phyloP scores from a whole-genome alignment of 2,329 filamentous ascomycete genomes.

The Pseudogymnoascus sp. region DNA sequence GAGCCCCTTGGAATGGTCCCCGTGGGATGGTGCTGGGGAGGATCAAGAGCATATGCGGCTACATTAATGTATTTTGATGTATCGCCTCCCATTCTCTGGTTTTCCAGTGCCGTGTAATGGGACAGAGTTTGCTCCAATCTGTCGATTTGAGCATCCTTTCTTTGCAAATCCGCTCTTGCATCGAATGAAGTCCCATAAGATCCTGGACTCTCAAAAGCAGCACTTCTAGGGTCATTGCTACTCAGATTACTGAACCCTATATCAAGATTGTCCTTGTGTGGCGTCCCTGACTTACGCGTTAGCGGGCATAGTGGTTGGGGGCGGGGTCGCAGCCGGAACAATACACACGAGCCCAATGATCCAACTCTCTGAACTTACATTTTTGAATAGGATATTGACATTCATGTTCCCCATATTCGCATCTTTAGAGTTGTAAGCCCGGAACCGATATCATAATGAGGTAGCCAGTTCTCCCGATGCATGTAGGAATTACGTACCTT shows the following conservation, averaged over 20 bases:
- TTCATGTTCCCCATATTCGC: neutral
- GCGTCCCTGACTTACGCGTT: neutral
- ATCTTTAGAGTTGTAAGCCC: constrained; percentile 1
- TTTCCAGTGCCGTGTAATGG: neutral
- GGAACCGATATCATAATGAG: neutral
- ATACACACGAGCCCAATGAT: neutral
- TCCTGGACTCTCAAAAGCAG: neutral
- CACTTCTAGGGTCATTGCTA: neutral
- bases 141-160: neutral
- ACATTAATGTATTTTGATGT: neutral
- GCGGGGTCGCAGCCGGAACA: neutral
- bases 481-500: neutral
- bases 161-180: neutral
- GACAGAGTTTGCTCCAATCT: neutral
- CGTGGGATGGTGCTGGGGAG: constrained; percentile 24
- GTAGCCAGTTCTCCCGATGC: neutral
- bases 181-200: neutral
- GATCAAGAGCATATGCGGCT: neutral
- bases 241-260: neutral
- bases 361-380: neutral
- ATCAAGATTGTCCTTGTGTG: neutral
- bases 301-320: neutral
- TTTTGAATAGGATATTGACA: neutral
- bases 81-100: neutral
- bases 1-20: neutral